These are phyloP conservation scores for Hyphopichia buzzinii DNA, from an alignment of 1,139 yeast genomes.

Conservation along the genomic window DNA sequence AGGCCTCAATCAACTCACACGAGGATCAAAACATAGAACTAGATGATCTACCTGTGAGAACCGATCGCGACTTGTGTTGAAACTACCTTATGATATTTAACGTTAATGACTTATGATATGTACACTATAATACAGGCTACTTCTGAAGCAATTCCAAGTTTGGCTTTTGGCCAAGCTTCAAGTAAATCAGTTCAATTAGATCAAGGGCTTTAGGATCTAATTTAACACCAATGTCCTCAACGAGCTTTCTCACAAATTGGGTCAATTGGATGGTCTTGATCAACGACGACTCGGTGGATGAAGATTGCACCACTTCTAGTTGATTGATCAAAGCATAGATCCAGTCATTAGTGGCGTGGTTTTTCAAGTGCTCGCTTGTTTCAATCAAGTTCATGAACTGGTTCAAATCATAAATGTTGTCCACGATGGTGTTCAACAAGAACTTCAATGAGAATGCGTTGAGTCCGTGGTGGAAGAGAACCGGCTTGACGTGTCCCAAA, in stretches of 20 bases:
- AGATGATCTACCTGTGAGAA: neutral
- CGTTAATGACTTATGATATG: neutral
- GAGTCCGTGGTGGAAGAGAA: constrained; percentile 24
- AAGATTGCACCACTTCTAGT: constrained; percentile 13
- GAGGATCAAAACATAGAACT: neutral
- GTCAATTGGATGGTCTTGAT: constrained; percentile 15
- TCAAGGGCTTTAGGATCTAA: constrained; percentile 9
- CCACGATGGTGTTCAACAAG: constrained; percentile 15
- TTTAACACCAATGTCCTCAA: constrained; percentile 8
- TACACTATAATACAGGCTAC: neutral
- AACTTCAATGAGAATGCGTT: constrained; percentile 18
- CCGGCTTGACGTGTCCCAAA: constrained; percentile 29
- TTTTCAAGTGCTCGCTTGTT: constrained; percentile 7
- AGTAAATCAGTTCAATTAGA: constrained; percentile 1
- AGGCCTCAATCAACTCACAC: constrained; percentile 16
- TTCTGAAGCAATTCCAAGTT: constrained; percentile 1
- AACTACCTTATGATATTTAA: no score
- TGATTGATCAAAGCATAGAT: constrained; percentile 14
- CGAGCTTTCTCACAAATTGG: constrained; percentile 17
- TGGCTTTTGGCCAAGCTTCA: neutral
- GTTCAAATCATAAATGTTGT: constrained; percentile 24
- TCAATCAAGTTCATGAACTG: constrained; percentile 26
- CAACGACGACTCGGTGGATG: constrained; percentile 5
- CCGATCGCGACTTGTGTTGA: neutral
- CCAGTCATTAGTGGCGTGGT: constrained; percentile 11